phyloP scores from a whole-genome alignment of 768 basidiomycete species.

The Pleurotus pulmonarius region DNA sequence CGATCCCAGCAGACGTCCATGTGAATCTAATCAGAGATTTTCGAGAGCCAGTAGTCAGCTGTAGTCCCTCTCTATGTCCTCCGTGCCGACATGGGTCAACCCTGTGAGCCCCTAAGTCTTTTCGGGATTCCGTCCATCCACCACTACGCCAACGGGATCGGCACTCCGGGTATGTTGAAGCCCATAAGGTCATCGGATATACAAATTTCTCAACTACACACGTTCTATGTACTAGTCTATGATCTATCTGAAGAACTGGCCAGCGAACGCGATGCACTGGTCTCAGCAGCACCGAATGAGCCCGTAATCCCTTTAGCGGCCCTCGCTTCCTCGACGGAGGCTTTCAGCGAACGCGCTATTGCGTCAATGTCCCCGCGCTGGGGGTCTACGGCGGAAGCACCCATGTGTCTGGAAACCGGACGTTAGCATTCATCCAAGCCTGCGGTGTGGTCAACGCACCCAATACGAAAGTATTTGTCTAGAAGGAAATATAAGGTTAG shows the following conservation, averaged over 20 bases:
- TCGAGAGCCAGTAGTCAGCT: not conserved
- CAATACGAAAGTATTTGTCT: constrained; percentile 82
- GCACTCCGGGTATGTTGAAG: not conserved
- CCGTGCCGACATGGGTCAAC: not conserved
- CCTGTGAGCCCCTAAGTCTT: not conserved
- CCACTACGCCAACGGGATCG: not conserved
- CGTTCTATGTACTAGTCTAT: not conserved
- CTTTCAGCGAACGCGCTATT: constrained; percentile 53
- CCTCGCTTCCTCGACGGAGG: constrained; percentile 34
- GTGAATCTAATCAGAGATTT: constrained; percentile 8
- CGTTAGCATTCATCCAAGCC: not conserved
- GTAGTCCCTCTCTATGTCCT: constrained; percentile 6
- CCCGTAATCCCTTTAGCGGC: constrained; percentile 5
- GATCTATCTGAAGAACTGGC: not conserved
- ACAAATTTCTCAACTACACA: not conserved
- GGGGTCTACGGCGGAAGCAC: constrained; percentile 63
- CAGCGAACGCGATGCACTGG: not conserved
- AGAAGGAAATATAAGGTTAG: too few relatives aligned
- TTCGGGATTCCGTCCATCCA: not conserved
- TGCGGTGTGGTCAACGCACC: constrained; percentile 32
- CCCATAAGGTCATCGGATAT: not conserved
- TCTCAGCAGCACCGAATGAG: not conserved
- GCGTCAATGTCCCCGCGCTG: constrained; percentile 67
- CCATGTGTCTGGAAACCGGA: constrained; percentile 68
- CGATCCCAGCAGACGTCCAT: constrained; percentile 2